Evolutionary conservation across 495 filamentous ascomycete species (phyloP), one percentile per base, ranked within the genome.

Genomic region (Penicillium arizonense): DNA sequence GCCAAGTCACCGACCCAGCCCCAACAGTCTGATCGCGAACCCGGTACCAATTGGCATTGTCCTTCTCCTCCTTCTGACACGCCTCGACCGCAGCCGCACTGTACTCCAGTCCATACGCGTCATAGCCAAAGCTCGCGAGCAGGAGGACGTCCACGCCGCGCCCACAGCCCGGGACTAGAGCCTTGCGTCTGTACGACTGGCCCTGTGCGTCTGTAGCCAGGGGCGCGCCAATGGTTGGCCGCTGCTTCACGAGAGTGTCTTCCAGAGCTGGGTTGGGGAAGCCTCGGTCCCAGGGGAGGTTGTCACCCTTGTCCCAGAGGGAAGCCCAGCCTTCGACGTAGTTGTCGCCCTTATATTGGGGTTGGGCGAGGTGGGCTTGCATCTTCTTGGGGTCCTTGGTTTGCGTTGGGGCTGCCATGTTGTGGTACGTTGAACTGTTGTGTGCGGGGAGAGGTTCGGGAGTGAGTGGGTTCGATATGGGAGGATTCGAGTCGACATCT

Each of bases 101-200:
- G 42, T 79, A 77, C 53, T 93, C 90, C 7, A 95, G 70, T 0
- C 90, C 90, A 54, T 82, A 85, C 0, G 82, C 82, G 65, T 92
- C 84, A 65, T 86, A 91, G 0, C 88, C 89, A 53, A 83, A 80
- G 38, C 82, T 77, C 32, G 81, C 77, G n/a, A 91, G 75, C 35
- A 91, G 71, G 28, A 89, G 71, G 5, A 88, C 84, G 68, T 91
- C 88, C 61, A 90, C 82, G 3, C 88, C 90, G 36, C 82, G 76
- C 2, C 89, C 90, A 64, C 90, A 94, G 5, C 90, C 90, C 0
- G 85, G 83, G 7, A 89, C 81, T 9, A 88, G 63, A 5, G 82
- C 85, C 40, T 66, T 80, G 32, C 76, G 77, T 21, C 70, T 62
- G 35, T 56, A 61, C 21, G 44, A 50, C 11, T 60, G 56, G 12